Base-by-base conservation (phyloP, 768 basidiomycete genomes). In the Trametes cubensis region DNA sequence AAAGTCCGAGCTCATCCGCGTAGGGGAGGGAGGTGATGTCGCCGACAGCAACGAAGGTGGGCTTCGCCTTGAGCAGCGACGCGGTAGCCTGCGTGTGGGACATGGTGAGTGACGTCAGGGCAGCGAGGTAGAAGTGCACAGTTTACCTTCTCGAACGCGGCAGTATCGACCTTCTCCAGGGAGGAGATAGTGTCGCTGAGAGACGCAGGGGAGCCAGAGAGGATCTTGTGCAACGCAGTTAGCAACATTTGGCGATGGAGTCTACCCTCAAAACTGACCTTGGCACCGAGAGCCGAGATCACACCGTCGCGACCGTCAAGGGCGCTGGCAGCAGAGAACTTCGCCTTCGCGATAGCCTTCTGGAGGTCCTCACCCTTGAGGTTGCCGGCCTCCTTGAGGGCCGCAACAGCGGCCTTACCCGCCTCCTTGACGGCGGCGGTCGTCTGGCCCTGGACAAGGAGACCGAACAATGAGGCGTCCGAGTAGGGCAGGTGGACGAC, bases 21-120 rank as follows among this genome's bases (percentile, higher is more conserved):
- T 89, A 89, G 15, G 97, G 96, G 50, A 98, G 81, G 30, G 83
- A 71, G 68, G 80, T 76, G 66, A 87, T 77, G 71, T 96, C 86
- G 47, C 95, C 97, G 51, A 98, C 81, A 13, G 87, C 89, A 42
- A 98, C 93, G 66, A 82, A 93, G 25, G 94, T 95, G 20, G 95
- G 92, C 77, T 93, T 91, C 67, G 80, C 75, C 73, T 86, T 83
- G 71, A 91, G 75, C 47, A 96, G 81, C 40, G 83, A 74, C 3
- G 87, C 78, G 47, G 86, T 82, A 52, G 86, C 83, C 92, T 92
- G 62, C 3, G 56, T 47, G 61, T 7, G 28, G 28, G 39, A 40
- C 15, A 34, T 57, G 25, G 38, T 60, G 17, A 55, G 41, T 18
- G 7, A 21, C n/a, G 25, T 17, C 17, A 5, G 1, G 7, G 14